A percentile compares a stretch with the other conserved stretches of the same genome.
Conservation (phyloP, 116 monocot species). For the Phalaenopsis hybrid region DNA sequence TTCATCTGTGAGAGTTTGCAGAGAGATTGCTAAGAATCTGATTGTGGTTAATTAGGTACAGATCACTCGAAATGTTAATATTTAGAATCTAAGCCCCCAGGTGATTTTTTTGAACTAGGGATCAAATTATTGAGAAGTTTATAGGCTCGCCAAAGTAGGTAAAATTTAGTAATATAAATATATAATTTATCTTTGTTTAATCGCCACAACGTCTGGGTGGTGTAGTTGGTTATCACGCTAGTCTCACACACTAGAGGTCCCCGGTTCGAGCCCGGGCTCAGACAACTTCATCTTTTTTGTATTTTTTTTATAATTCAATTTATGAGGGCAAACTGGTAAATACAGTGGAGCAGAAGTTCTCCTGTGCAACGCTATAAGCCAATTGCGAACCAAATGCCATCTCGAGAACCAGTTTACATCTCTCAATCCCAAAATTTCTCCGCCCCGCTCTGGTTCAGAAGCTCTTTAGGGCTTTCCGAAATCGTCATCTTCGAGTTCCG, state of each 20-base stretch:
- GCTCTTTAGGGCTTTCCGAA: background rate
- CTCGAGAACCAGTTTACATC: too few species aligned
- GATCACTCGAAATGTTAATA: too few species aligned
- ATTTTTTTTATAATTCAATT: background rate
- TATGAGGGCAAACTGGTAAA: background rate
- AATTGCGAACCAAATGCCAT: too few species aligned
- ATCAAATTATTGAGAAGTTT: too few species aligned
- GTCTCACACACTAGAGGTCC: conserved; percentile 23
- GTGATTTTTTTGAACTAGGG: too few species aligned
- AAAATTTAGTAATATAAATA: too few species aligned
- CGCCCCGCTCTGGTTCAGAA: background rate
- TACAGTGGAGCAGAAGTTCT: background rate
- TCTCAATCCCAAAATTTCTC: too few species aligned
- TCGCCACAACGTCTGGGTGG: conserved; percentile 1
- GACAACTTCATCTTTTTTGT: background rate
- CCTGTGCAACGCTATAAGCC: too few species aligned
- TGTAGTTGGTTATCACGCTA: conserved; percentile 22
- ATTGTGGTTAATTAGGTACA: background rate
- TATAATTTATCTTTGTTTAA: too few species aligned
- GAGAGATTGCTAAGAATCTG: background rate
- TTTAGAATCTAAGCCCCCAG: too few species aligned
- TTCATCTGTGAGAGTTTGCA: background rate
- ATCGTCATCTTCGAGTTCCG: background rate
- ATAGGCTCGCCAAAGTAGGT: too few species aligned
- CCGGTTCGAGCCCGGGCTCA: conserved; percentile 24